A percentile compares a stretch with the other conserved stretches of the same genome.
Evolutionary conservation across 1,284 basidiomycete species (phyloP).

Genomic region (Moesziomyces sp.): DNA sequence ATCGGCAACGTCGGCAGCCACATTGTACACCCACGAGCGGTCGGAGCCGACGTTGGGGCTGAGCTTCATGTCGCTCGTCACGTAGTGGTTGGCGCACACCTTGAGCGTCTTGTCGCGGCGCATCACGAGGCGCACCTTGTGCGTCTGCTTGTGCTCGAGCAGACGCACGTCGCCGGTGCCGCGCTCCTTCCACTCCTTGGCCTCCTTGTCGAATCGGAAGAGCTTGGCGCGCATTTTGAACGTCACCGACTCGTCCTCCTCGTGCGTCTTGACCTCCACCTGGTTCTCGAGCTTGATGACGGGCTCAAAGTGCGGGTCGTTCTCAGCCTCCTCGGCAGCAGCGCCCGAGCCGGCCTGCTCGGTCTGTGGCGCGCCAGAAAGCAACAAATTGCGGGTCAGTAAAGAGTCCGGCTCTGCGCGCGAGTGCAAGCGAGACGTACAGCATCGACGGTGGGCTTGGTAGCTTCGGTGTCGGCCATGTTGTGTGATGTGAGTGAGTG

Average conservation of each 20-base stretch:
- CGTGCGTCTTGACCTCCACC: constrained; percentile 92
- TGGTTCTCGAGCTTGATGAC: constrained; percentile 96
- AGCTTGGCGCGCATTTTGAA: constrained; percentile 99
- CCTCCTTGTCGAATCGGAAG: constrained; percentile 87
- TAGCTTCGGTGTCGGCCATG: constrained; percentile 52
- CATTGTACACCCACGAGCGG: constrained; percentile 96
- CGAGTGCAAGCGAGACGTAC: constrained; percentile 21
- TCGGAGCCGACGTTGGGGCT: constrained; percentile 99
- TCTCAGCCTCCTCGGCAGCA: constrained; percentile 78
- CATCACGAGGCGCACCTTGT: constrained; percentile 97
- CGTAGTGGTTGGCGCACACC: constrained; percentile 98
- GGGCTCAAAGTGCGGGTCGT: constrained; percentile 93
- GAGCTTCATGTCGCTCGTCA: constrained; percentile 89
- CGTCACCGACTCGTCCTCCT: constrained; percentile 90
- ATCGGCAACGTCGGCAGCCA: constrained; percentile 87
- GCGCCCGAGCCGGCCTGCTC: constrained; percentile 35
- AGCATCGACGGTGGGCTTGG: constrained; percentile 50
- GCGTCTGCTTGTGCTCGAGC: constrained; percentile 80
- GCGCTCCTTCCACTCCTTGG: constrained; percentile 95
- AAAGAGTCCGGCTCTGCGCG: not conserved
- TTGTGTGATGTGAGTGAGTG: constrained; percentile 1
- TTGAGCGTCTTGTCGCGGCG: constrained; percentile 99
- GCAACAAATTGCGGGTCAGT: constrained; percentile 2
- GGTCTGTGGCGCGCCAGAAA: constrained; percentile 4
- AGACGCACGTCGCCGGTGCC: constrained; percentile 69